Percentiles rank a stretch among this genome's conserved stretches.
Evolutionary conservation across 257 asterid species (phyloP).

Genomic region (Eustoma russellianum): DNA sequence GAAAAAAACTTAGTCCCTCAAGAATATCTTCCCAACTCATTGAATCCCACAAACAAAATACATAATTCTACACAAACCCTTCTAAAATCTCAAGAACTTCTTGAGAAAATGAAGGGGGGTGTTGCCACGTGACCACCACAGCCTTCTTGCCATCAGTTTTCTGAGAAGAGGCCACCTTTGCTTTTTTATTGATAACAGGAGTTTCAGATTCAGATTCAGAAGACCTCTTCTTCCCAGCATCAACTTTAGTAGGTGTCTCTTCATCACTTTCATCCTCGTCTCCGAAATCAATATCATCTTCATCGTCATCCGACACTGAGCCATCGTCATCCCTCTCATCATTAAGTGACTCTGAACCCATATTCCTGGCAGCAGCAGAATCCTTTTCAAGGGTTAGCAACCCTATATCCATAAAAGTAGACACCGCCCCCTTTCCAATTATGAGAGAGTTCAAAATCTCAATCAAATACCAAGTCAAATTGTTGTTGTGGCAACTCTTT

Average conservation of each 20-base stretch:
- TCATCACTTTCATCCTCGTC: slow-evolving; percentile 47
- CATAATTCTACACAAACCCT: no score
- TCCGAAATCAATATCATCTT: slow-evolving; percentile 34
- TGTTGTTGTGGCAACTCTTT: slow-evolving; percentile 74
- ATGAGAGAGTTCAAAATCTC: slow-evolving; percentile 57
- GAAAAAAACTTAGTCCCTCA: no score
- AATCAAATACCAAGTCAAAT: slow-evolving; percentile 53
- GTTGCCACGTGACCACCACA: no score
- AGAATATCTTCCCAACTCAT: no score
- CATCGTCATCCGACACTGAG: slow-evolving; percentile 21
- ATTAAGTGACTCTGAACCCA: slow-evolving; percentile 15
- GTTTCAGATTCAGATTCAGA: slow-evolving; percentile 43
- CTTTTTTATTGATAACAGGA: slow-evolving; percentile 62
- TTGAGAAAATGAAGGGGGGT: no score
- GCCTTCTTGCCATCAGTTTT: slow-evolving; percentile 86
- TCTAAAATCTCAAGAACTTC: no score
- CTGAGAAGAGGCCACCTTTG: slow-evolving; percentile 67
- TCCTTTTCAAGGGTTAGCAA: slow-evolving; percentile 35
- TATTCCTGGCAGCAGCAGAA: slow-evolving; percentile 46
- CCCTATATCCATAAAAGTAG: slow-evolving; percentile 59
- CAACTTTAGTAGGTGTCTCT: slow-evolving; percentile 79
- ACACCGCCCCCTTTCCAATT: slow-evolving; percentile 72
- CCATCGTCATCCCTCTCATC: slow-evolving; percentile 40
- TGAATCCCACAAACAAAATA: no score
- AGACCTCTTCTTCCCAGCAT: slow-evolving; percentile 45